A percentile compares a stretch with the other conserved stretches of the same genome.
Conservation (phyloP, 495 filamentous ascomycete genomes). For the Xylaria sp. region DNA sequence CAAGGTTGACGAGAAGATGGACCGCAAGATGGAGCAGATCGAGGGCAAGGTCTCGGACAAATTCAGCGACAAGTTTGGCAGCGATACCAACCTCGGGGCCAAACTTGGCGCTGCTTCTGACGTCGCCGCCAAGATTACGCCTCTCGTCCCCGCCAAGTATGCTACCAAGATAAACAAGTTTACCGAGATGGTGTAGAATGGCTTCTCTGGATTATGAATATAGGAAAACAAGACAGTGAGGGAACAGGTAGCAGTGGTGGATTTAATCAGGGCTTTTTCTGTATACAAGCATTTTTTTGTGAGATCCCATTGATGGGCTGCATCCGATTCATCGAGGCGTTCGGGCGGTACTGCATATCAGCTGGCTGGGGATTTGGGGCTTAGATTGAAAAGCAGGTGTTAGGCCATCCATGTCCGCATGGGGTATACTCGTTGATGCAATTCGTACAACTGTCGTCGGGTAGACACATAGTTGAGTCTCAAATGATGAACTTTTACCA, state of each 20-base stretch:
- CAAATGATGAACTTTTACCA: not conserved
- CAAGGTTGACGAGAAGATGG: slow-evolving; percentile 44
- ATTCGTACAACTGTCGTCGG: not conserved
- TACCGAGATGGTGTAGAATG: slow-evolving; percentile 13
- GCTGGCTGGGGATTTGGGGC: not conserved
- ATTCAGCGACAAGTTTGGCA: slow-evolving; percentile 4
- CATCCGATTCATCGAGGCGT: slow-evolving; percentile 15
- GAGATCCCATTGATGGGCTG: not conserved
- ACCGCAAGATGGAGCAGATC: slow-evolving; percentile 34
- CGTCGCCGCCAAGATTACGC: slow-evolving; percentile 17
- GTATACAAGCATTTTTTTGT: slow-evolving; percentile 4
- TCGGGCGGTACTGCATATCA: slow-evolving; percentile 5
- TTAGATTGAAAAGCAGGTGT: not conserved
- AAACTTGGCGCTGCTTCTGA: slow-evolving; percentile 6
- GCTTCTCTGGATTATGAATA: not conserved
- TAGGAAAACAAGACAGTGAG: not conserved
- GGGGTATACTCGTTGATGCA: not conserved
- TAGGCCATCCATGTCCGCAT: not conserved
- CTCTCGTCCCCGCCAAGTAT: slow-evolving; percentile 3
- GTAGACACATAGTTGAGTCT: not conserved
- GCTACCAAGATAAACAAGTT: slow-evolving; percentile 17
- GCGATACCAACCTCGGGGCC: not conserved
- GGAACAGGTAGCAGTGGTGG: not conserved
- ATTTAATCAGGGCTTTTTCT: slow-evolving; percentile 1
- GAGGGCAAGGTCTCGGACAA: slow-evolving; percentile 34